phyloP scores from a whole-genome alignment of 805 yeast genomes.

The Wickerhamomyces strasburgensis region DNA sequence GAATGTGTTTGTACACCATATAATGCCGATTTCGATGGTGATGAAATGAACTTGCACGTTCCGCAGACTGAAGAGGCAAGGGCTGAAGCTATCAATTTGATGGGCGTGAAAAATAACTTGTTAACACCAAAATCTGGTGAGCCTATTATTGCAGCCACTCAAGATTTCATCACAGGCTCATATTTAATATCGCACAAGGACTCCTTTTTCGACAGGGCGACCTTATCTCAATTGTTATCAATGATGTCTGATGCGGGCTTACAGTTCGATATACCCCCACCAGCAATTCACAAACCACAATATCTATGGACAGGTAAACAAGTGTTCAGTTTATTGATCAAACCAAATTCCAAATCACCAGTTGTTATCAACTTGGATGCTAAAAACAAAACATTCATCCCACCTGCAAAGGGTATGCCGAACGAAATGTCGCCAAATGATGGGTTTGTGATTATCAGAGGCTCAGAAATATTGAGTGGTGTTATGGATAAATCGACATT shows the following conservation, averaged over 20 bases:
- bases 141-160: slow-evolving; percentile 99
- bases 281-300: slow-evolving; percentile 85
- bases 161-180: slow-evolving; percentile 97
- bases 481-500: slow-evolving; percentile 94
- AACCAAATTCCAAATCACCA: slow-evolving; percentile 70
- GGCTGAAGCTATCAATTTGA: slow-evolving; percentile 95
- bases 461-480: slow-evolving; percentile 84
- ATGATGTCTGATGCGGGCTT: slow-evolving; percentile 94
- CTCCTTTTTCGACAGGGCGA: slow-evolving; percentile 83
- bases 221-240: slow-evolving; percentile 73
- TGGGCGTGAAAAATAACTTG: slow-evolving; percentile 96
- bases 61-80: slow-evolving; percentile 99
- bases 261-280: slow-evolving; percentile 94
- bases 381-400: slow-evolving; percentile 81
- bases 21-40: slow-evolving; percentile 99
- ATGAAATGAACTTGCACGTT: slow-evolving; percentile 97
- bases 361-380: slow-evolving; percentile 91
- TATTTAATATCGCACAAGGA: slow-evolving; percentile 90
- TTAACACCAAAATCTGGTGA: slow-evolving; percentile 97
- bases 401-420: slow-evolving; percentile 70
- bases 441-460: slow-evolving; percentile 87
- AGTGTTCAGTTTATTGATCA: slow-evolving; percentile 80
- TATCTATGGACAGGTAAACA: slow-evolving; percentile 98
- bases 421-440: slow-evolving; percentile 97
- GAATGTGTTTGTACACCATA: slow-evolving; percentile 99